Evolutionary conservation across 2,329 filamentous ascomycete species (phyloP).

Genomic region (Colletotrichum coccodes): DNA sequence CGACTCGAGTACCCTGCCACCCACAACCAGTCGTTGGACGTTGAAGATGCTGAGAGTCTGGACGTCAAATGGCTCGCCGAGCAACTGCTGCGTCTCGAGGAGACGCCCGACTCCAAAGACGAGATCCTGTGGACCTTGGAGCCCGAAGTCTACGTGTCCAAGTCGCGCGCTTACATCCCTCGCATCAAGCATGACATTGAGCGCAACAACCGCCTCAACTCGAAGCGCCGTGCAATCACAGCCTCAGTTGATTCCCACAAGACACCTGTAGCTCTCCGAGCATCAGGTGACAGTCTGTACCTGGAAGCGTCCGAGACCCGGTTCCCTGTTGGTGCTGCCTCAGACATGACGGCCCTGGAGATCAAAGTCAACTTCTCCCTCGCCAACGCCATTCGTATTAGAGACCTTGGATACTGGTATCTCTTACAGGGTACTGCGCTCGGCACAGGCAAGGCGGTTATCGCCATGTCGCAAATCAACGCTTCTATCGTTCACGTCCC

Average conservation of each 20-base stretch:
- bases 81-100: neutral
- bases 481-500: conserved; percentile 1
- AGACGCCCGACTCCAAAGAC: neutral
- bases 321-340: neutral
- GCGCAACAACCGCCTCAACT: conserved; percentile 17
- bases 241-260: neutral
- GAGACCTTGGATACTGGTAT: neutral
- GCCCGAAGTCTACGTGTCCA: conserved; percentile 3
- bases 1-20: conserved; percentile 14
- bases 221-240: neutral
- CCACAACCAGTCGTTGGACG: conserved; percentile 19
- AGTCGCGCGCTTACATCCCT: neutral
- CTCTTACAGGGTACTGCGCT: neutral
- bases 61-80: neutral
- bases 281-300: neutral
- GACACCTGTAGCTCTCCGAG: neutral
- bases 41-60: neutral
- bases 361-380: neutral
- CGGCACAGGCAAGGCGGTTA: neutral
- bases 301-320: neutral
- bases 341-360: neutral
- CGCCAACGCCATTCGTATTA: conserved; percentile 1
- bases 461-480: conserved; percentile 9
- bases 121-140: neutral
- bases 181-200: conserved; percentile 17